Percentiles rank a stretch among this genome's conserved stretches.
phyloP scores from a whole-genome alignment of 2,329 filamentous ascomycete species.

The Xylaria sp. region DNA sequence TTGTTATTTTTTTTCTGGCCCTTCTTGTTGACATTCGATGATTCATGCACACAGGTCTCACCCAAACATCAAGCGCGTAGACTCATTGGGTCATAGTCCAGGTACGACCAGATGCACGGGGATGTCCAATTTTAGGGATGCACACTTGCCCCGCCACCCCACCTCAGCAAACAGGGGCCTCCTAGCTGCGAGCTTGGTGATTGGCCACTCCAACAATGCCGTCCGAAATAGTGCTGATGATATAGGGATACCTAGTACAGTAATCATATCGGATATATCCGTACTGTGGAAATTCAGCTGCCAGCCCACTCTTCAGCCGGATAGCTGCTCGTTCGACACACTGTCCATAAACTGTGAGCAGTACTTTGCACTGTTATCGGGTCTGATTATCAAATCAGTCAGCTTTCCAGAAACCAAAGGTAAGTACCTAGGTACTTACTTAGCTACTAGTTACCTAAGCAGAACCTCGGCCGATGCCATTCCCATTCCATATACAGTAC shows the following conservation, averaged over 20 bases:
- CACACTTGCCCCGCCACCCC: neutral
- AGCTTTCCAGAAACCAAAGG: neutral
- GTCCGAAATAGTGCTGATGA: too few species aligned
- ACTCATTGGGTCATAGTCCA: slow-evolving; percentile 18
- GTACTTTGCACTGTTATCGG: neutral
- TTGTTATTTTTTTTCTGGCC: too few species aligned
- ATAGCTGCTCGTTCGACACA: neutral
- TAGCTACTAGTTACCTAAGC: too few species aligned
- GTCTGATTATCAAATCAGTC: neutral
- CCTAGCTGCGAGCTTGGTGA: neutral
- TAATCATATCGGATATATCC: neutral
- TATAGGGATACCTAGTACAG: neutral
- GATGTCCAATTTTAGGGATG: slow-evolving; percentile 26
- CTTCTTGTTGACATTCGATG: slow-evolving; percentile 13
- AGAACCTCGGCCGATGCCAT: too few species aligned
- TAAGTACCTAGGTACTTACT: too few species aligned
- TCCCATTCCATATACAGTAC: too few species aligned
- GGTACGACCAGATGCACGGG: slow-evolving; percentile 11
- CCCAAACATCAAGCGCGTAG: slow-evolving; percentile 15
- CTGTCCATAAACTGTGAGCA: neutral
- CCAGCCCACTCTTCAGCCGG: neutral
- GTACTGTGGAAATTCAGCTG: neutral
- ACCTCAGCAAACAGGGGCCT: neutral
- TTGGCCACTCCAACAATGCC: neutral
- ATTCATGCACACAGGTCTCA: slow-evolving; percentile 15